These are phyloP conservation scores for Rhynchospora breviuscula DNA, from an alignment of 176 grass and related monocot species.

Conservation along the genomic window DNA sequence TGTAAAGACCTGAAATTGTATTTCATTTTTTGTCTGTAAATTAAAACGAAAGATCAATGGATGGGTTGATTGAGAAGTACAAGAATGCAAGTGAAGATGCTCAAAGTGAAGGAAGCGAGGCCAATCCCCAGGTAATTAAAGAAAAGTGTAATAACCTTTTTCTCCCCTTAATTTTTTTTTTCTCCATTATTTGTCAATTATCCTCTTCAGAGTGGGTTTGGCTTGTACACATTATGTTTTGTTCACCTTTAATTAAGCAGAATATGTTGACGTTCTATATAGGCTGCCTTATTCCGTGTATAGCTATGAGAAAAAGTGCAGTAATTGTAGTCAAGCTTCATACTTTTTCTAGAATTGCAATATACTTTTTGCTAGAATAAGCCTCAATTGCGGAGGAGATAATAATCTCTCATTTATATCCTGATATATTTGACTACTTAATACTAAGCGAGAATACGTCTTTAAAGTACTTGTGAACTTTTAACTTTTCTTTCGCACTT, in stretches of 20 bases:
- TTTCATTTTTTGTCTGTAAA: background rate
- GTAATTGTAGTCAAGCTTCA: background rate
- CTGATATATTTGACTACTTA: background rate
- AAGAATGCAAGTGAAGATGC: conserved; percentile 53
- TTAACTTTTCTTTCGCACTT: background rate
- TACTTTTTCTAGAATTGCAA: background rate
- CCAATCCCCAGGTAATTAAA: conserved; percentile 28
- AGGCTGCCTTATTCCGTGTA: background rate
- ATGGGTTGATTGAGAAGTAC: conserved; percentile 81
- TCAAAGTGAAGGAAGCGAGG: conserved; percentile 28
- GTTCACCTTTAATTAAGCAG: background rate
- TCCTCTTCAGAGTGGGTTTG: background rate
- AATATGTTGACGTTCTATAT: conserved; percentile 8
- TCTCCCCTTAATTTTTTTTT: background rate
- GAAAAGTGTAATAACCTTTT: background rate
- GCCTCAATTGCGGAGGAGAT: background rate
- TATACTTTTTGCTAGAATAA: background rate
- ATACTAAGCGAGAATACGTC: background rate
- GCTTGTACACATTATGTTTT: background rate
- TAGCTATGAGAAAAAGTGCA: background rate
- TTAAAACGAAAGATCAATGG: conserved; percentile 55
- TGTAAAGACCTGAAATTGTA: background rate
- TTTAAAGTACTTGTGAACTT: background rate
- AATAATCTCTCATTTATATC: background rate
- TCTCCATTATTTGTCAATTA: background rate